These are phyloP conservation scores for Solanum pennellii DNA, from an alignment of 257 asterid species.

Conservation along the genomic window DNA sequence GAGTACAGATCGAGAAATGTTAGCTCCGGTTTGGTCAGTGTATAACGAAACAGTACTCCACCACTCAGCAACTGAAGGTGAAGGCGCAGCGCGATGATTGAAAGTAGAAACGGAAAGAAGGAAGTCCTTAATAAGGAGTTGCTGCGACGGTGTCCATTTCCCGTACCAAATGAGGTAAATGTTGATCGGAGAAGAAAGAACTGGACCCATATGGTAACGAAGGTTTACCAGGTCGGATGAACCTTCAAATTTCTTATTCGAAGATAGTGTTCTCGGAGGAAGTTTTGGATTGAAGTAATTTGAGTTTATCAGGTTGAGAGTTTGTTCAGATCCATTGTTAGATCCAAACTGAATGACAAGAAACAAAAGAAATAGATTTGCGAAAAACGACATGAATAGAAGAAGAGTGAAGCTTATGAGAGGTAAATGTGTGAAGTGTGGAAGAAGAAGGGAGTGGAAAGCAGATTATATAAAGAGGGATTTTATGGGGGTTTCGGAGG, in stretches of 20 bases:
- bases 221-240: conserved; percentile 66
- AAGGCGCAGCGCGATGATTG: conserved; percentile 36
- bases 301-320: not conserved
- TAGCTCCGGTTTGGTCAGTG: conserved; percentile 84
- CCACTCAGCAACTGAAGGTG: conserved; percentile 85
- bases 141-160: conserved; percentile 49
- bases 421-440: not conserved
- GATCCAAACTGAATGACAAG: not conserved
- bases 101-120: conserved; percentile 55
- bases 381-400: not conserved
- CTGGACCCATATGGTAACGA: conserved; percentile 97
- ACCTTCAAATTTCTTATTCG: conserved; percentile 72
- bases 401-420: not conserved
- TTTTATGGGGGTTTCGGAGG: conserved; percentile 2
- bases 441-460: not conserved
- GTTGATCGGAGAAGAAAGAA: conserved; percentile 79
- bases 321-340: not conserved
- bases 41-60: conserved; percentile 75
- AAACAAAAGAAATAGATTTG: not conserved
- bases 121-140: conserved; percentile 69
- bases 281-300: conserved; percentile 35
- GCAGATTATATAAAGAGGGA: not conserved
- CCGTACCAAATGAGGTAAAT: conserved; percentile 91
- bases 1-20: conserved; percentile 51
- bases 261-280: conserved; percentile 31